phyloP scores from a whole-genome alignment of 2,329 filamentous ascomycete species.

The Cercospora sesami region DNA sequence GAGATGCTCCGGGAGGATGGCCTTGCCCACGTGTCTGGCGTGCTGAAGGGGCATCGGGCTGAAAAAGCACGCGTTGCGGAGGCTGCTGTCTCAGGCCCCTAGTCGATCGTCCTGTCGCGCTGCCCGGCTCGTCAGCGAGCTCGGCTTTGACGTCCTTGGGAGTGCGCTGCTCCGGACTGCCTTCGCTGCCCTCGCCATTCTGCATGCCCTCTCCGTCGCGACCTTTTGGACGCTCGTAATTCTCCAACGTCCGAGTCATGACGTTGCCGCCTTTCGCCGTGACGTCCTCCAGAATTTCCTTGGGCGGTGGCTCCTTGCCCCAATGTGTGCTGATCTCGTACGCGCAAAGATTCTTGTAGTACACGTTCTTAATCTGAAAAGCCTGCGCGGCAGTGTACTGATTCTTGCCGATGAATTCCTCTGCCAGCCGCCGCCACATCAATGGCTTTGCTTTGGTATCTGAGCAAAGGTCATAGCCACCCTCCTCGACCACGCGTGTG shows the following conservation, averaged over 20 bases:
- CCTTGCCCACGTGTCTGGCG: slow-evolving; percentile 61
- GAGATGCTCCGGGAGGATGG: slow-evolving; percentile 39
- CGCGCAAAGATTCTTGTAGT: slow-evolving; percentile 81
- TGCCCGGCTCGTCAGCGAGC: slow-evolving; percentile 52
- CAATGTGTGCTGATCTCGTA: slow-evolving; percentile 81
- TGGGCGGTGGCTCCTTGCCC: slow-evolving; percentile 78
- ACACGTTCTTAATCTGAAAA: slow-evolving; percentile 81
- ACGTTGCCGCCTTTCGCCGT: slow-evolving; percentile 79
- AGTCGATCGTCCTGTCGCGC: slow-evolving; percentile 37
- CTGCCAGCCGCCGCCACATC: slow-evolving; percentile 77
- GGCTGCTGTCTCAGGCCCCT: slow-evolving; percentile 67
- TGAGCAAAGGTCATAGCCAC: slow-evolving; percentile 79
- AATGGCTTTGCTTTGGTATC: slow-evolving; percentile 72
- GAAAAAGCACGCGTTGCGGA: slow-evolving; percentile 79
- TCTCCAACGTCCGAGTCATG: slow-evolving; percentile 75
- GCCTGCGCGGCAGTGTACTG: slow-evolving; percentile 78
- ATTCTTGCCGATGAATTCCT: slow-evolving; percentile 72
- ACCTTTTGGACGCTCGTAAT: slow-evolving; percentile 59
- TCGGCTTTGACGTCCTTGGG: slow-evolving; percentile 55
- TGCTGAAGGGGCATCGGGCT: slow-evolving; percentile 70
- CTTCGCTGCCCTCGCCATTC: slow-evolving; percentile 56
- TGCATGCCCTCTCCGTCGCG: slow-evolving; percentile 49
- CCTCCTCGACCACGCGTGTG: slow-evolving; percentile 71
- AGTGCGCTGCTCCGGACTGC: slow-evolving; percentile 49
- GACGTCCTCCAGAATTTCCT: slow-evolving; percentile 78